A percentile compares a stretch with the other conserved stretches of the same genome.
phyloP scores from a whole-genome alignment of 1,284 basidiomycete genomes.

The Ceratobasidium theobromae region DNA sequence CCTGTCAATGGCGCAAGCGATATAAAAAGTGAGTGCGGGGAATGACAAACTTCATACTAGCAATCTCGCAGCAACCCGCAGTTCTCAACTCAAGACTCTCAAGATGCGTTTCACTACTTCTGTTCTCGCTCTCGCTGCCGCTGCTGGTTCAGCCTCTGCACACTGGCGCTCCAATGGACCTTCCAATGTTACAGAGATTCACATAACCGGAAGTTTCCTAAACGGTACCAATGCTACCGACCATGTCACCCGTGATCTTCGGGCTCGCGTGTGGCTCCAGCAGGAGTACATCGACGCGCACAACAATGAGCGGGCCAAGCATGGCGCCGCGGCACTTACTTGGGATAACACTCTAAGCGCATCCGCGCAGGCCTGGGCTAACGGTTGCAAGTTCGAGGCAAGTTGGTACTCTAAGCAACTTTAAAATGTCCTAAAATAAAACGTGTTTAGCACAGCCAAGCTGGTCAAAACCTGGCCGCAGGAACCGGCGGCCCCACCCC shows the following conservation, averaged over 20 bases:
- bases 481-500: constrained; percentile 54
- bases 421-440: not conserved
- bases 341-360: constrained; percentile 53
- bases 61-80: too few relatives aligned
- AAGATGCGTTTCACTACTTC: not conserved
- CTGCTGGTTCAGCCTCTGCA: not conserved
- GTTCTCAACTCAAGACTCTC: not conserved
- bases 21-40: too few relatives aligned
- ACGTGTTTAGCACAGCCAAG: constrained; percentile 41
- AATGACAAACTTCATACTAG: too few relatives aligned
- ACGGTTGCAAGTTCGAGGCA: constrained; percentile 51
- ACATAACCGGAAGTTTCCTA: not conserved
- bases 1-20: too few relatives aligned
- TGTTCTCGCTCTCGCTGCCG: not conserved
- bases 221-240: not conserved
- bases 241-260: not conserved
- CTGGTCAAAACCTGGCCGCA: constrained; percentile 59
- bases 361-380: constrained; percentile 53
- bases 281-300: constrained; percentile 41
- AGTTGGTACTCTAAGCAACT: constrained; percentile 37
- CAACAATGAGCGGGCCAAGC: constrained; percentile 50
- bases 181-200: not conserved
- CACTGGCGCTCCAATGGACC: not conserved
- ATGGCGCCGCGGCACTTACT: constrained; percentile 48
- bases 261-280: constrained; percentile 10